These are phyloP conservation scores for Chimonanthus salicifolius DNA, from an alignment of 164 flowering plant species.

Conservation along the genomic window DNA sequence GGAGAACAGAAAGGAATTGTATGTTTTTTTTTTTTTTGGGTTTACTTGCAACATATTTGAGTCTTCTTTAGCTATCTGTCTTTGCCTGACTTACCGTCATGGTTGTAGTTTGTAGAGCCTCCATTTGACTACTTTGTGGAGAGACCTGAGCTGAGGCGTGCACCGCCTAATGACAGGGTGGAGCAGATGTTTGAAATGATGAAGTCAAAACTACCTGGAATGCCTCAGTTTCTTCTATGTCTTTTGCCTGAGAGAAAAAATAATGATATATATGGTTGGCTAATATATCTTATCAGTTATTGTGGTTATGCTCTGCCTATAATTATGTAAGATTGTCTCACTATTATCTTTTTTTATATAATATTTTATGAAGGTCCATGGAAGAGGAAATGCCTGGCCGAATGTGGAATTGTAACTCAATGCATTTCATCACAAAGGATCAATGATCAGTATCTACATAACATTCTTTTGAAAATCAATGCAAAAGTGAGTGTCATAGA, in stretches of 20 bases:
- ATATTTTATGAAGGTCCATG: conserved; percentile 24
- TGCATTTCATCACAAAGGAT: conserved; percentile 71
- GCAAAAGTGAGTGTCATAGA: conserved; percentile 49
- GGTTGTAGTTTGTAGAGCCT: conserved; percentile 26
- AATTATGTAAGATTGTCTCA: no score
- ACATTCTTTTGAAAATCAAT: conserved; percentile 48
- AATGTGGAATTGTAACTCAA: conserved; percentile 78
- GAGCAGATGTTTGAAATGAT: conserved; percentile 58
- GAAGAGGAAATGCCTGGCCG: conserved; percentile 38
- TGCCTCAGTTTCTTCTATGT: conserved; percentile 57
- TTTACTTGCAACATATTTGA: background rate
- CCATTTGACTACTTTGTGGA: conserved; percentile 54
- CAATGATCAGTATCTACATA: conserved; percentile 46
- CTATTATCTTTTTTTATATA: no score
- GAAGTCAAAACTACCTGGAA: conserved; percentile 41
- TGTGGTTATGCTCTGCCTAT: background rate
- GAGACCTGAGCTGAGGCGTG: conserved; percentile 30
- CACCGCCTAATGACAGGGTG: conserved; percentile 46
- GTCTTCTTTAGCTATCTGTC: no score
- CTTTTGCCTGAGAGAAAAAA: conserved; percentile 56
- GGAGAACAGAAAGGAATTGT: conserved; percentile 77
- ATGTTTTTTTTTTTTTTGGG: conserved; percentile 24
- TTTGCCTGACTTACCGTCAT: background rate
- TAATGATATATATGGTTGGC: conserved; percentile 55
- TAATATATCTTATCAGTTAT: background rate